Evolutionary conservation across 108 stramenopile genomes (phyloP).

Genomic region (Chaetoceros tenuissimus): DNA sequence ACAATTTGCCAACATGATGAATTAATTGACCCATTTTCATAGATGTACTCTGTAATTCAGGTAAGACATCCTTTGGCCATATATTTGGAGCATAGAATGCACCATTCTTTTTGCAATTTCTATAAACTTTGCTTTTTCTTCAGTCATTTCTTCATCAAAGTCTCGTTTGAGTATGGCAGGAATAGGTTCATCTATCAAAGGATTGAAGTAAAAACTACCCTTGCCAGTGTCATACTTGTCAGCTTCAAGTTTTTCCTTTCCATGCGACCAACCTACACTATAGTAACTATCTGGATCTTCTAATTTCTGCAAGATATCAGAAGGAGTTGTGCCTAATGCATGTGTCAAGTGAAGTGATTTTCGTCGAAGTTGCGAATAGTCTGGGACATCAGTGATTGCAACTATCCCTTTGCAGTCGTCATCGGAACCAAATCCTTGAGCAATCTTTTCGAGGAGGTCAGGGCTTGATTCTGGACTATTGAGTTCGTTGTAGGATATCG

Average conservation of each 20-base stretch:
- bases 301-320: constrained; percentile 34
- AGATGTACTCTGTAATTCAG: constrained; percentile 67
- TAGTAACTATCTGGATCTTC: constrained; percentile 56
- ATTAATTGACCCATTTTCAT: constrained; percentile 69
- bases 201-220: constrained; percentile 93
- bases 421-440: constrained; percentile 30
- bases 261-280: constrained; percentile 88
- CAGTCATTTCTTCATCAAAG: constrained; percentile 19
- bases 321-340: constrained; percentile 50
- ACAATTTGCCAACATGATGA: constrained; percentile 55
- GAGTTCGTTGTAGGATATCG: constrained; percentile 42
- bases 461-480: background rate
- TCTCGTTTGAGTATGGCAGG: background rate
- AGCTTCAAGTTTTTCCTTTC: constrained; percentile 82
- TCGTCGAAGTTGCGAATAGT: constrained; percentile 18
- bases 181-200: constrained; percentile 52
- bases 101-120: constrained; percentile 29
- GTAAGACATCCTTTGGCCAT: constrained; percentile 63
- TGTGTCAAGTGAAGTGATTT: constrained; percentile 48
- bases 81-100: constrained; percentile 70
- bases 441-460: constrained; percentile 25
- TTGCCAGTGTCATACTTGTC: constrained; percentile 73
- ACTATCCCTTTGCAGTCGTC: constrained; percentile 50
- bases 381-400: constrained; percentile 55
- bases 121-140: constrained; percentile 18